Evolutionary conservation across 805 yeast species (phyloP), one percentile per base, ranked within the genome.

Genomic region (Kuraishia piskuri): DNA sequence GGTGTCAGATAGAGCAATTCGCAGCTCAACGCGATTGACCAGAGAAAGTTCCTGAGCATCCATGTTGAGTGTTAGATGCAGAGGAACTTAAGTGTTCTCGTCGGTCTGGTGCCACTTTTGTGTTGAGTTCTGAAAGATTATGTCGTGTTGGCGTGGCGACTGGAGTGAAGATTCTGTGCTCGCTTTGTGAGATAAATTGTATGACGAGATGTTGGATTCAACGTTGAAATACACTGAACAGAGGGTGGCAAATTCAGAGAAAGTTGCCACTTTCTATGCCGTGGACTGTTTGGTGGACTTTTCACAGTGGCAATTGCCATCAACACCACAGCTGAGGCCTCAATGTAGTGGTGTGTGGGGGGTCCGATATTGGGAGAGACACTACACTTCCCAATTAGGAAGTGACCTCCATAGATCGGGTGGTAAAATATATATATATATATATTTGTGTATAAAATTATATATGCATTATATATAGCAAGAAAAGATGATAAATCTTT

Each of bases 11-110:
- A 92, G 70, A 1, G 95, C 92, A 20, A 92, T 74, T 45, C 89
- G 73, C 50, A 91, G 77, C 66, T 91, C 97, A 1, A 88, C 97
- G 63, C 84, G 86, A 61, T 84, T 83, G 44, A 88, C 76, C 54
- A 88, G 68, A 1, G 78, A 74, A 49, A 83, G 66, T 61, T 88
- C 95, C 40, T 76, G 69, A 46, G 68, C 74, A n/a, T 45, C 31
- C 37, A 48, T 26, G 19, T 10, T 26, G 50, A 10, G 8, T 7
- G 10, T 10, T 25, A 10, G 31, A 25, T 25, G 10, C 7, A 25
- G 31, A 10, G 31, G 31, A 25, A 25, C 31, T 25, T 7, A 7
- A 10, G 31, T 7, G 31, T 7, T n/a, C n/a, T n/a, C n/a, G n/a
- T n/a, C n/a, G n/a, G n/a, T n/a, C n/a, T n/a, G n/a, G n/a, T n/a